Percentiles rank a stretch among this genome's conserved stretches.
These are phyloP conservation scores for Chrysosporium queenslandicum DNA, from an alignment of 2,329 filamentous ascomycete genomes.

Conservation along the genomic window DNA sequence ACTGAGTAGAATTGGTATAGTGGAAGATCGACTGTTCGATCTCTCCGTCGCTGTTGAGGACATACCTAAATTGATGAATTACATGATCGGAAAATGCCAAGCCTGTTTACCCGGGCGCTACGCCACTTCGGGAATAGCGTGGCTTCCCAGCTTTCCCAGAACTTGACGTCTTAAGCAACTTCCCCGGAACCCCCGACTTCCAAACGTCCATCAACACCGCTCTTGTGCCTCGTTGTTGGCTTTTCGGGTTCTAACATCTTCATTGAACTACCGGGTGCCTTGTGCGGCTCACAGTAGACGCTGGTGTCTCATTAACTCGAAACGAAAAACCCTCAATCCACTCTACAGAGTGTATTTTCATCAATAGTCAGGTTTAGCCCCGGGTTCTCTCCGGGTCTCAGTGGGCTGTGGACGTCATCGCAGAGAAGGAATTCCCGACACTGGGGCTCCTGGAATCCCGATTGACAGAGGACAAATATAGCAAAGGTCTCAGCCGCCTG, in stretches of 20 bases:
- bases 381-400: not conserved
- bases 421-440: not conserved
- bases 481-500: not conserved
- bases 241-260: not conserved
- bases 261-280: not conserved
- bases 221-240: not conserved
- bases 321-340: too few relatives aligned
- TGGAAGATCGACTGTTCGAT: too few relatives aligned
- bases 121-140: not conserved
- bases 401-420: conserved; percentile 6
- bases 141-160: not conserved
- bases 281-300: not conserved
- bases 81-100: too few relatives aligned
- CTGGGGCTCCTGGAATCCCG: not conserved
- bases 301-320: not conserved
- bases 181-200: not conserved
- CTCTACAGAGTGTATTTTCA: too few relatives aligned
- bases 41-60: too few relatives aligned
- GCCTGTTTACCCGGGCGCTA: too few relatives aligned
- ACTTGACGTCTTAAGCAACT: not conserved
- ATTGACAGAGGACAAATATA: conserved; percentile 1
- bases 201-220: not conserved
- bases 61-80: too few relatives aligned
- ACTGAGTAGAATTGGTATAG: too few relatives aligned
- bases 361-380: not conserved